Evolutionary conservation across 2,329 filamentous ascomycete species (phyloP).

Genomic region (Graphilbum sp.): DNA sequence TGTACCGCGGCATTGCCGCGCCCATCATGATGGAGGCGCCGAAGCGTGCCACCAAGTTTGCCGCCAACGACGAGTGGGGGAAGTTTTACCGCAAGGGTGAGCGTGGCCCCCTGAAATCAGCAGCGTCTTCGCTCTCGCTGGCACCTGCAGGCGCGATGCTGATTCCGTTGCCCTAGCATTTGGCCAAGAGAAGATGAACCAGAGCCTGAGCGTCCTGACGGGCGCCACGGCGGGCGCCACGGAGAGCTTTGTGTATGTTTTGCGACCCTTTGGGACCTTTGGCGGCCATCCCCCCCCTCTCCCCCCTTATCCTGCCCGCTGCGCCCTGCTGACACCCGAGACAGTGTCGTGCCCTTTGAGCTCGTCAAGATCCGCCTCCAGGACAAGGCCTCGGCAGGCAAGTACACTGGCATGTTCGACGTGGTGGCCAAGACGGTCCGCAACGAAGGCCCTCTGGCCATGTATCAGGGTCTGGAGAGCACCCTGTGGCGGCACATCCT

Average conservation of each 20-base stretch:
- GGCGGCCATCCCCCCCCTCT: no score
- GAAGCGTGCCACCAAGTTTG: constrained; percentile 63
- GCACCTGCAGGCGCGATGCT: no score
- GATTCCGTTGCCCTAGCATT: constrained; percentile 34
- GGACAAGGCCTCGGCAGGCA: constrained; percentile 82
- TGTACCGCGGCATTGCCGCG: constrained; percentile 90
- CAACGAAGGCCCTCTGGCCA: constrained; percentile 46
- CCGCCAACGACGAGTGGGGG: constrained; percentile 97
- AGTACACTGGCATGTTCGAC: constrained; percentile 71
- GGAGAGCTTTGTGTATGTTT: constrained; percentile 55
- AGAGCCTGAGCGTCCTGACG: constrained; percentile 80
- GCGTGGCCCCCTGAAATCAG: neutral
- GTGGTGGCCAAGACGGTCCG: constrained; percentile 51
- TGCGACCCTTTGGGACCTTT: no score
- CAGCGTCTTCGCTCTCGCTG: no score
- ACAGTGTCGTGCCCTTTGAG: constrained; percentile 79
- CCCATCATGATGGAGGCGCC: constrained; percentile 92
- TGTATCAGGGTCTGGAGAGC: constrained; percentile 94
- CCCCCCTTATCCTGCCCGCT: no score
- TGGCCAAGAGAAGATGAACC: constrained; percentile 73
- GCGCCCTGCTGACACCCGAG: neutral
- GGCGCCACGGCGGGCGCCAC: constrained; percentile 91
- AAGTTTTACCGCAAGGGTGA: constrained; percentile 64
- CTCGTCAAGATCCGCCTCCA: constrained; percentile 96
- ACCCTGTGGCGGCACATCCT: constrained; percentile 81